Conservation (phyloP, 169 alveolate genomes). For the Perkinsus olseni region DNA sequence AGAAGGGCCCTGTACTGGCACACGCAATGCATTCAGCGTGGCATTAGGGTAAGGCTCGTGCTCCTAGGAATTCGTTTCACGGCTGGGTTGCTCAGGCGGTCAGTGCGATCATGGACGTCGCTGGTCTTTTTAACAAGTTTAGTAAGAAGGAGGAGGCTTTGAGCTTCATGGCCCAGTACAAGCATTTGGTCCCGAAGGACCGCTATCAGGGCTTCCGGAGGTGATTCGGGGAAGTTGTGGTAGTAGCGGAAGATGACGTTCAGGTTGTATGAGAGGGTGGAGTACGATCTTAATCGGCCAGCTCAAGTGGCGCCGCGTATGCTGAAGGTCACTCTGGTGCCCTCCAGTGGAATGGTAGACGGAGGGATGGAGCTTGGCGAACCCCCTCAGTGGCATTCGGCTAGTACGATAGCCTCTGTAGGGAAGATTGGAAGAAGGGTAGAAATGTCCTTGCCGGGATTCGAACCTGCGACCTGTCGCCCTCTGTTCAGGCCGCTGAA, state of each 20-base stretch:
- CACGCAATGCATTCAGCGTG: neutral
- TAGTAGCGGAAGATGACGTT: too few species aligned
- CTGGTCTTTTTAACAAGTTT: neutral
- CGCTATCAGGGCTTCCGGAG: neutral
- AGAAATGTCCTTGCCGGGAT: neutral
- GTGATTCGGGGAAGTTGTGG: neutral
- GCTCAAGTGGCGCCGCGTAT: neutral
- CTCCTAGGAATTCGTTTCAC: neutral
- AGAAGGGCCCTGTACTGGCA: neutral
- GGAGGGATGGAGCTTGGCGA: neutral
- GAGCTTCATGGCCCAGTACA: neutral
- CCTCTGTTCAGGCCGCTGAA: neutral
- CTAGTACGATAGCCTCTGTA: neutral
- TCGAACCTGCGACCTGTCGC: neutral
- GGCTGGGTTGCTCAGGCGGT: neutral
- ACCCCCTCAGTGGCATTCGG: neutral
- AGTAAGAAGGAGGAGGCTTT: neutral
- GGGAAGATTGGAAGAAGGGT: neutral
- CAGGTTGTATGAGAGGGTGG: neutral
- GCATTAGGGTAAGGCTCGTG: neutral
- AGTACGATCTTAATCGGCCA: neutral
- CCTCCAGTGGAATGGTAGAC: neutral
- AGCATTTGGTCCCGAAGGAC: neutral
- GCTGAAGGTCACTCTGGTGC: neutral
- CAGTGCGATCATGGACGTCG: neutral